Evolutionary conservation across 1,139 yeast genomes (phyloP).

Genomic region (Hyphopichia khmerensis): DNA sequence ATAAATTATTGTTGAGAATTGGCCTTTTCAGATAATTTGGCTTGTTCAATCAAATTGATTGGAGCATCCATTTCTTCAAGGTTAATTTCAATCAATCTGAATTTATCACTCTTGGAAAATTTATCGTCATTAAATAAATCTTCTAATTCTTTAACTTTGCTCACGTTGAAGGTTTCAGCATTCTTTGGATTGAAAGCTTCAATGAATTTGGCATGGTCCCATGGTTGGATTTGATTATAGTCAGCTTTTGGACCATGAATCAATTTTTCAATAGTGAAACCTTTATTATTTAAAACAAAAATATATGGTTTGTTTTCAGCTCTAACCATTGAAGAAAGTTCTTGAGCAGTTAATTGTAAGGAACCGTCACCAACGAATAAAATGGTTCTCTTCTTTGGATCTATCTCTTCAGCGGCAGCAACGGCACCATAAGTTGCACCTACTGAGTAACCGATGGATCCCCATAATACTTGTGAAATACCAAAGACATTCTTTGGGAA

Average conservation of each 20-base stretch:
- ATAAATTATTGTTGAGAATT: slow-evolving; percentile 8
- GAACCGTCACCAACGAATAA: slow-evolving; percentile 45
- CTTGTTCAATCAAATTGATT: slow-evolving; percentile 15
- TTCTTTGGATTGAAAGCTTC: slow-evolving; percentile 26
- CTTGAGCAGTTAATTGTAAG: slow-evolving; percentile 44
- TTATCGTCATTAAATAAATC: slow-evolving; percentile 15
- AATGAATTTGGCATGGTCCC: slow-evolving; percentile 35
- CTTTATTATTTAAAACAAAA: slow-evolving; percentile 40
- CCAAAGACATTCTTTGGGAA: slow-evolving; percentile 37
- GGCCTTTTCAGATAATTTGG: slow-evolving; percentile 10
- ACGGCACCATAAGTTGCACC: slow-evolving; percentile 33
- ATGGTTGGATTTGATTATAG: slow-evolving; percentile 39
- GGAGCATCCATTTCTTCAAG: slow-evolving; percentile 28
- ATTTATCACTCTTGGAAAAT: slow-evolving; percentile 18
- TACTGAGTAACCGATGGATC: slow-evolving; percentile 31
- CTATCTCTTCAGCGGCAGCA: slow-evolving; percentile 34
- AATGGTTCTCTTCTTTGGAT: slow-evolving; percentile 32
- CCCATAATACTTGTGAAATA: slow-evolving; percentile 39
- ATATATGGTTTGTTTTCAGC: slow-evolving; percentile 30
- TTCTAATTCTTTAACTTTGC: slow-evolving; percentile 20
- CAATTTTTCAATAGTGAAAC: slow-evolving; percentile 41
- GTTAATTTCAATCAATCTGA: slow-evolving; percentile 25
- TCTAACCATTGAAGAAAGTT: slow-evolving; percentile 39
- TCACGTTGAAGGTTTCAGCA: slow-evolving; percentile 17
- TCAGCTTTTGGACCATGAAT: slow-evolving; percentile 36